A percentile compares a stretch with the other conserved stretches of the same genome.
Conservation (phyloP, 1,139 yeast genomes). For the Zygosaccharomyces sapae region DNA sequence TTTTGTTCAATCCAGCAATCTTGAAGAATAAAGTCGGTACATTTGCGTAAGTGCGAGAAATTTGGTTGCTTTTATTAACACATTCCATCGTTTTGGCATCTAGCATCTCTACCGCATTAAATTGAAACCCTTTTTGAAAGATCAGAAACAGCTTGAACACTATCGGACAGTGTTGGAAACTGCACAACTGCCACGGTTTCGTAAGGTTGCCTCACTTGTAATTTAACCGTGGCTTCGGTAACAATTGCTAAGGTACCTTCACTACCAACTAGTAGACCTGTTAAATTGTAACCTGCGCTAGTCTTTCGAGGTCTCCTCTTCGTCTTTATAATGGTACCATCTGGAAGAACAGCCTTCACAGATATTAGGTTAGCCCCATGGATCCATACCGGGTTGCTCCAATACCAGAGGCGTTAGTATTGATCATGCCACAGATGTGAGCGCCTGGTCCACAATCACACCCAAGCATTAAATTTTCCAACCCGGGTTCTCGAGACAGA, state of each 20-base stretch:
- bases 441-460: constrained; percentile 81
- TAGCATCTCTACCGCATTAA: constrained; percentile 62
- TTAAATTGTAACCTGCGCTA: constrained; percentile 66
- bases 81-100: constrained; percentile 55
- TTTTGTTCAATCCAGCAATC: constrained; percentile 50
- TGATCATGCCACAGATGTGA: constrained; percentile 62
- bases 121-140: constrained; percentile 50
- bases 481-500: constrained; percentile 21
- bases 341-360: constrained; percentile 61
- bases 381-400: constrained; percentile 69
- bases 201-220: constrained; percentile 52
- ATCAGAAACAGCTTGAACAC: constrained; percentile 54
- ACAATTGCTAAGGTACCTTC: constrained; percentile 71
- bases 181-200: constrained; percentile 60
- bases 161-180: constrained; percentile 51
- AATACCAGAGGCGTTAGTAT: constrained; percentile 69
- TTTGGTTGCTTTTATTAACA: constrained; percentile 43
- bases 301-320: constrained; percentile 60
- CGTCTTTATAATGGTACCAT: constrained; percentile 62
- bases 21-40: constrained; percentile 63
- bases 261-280: constrained; percentile 60
- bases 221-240: constrained; percentile 62
- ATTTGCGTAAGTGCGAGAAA: constrained; percentile 47
- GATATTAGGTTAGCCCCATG: constrained; percentile 58
- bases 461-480: constrained; percentile 52